Conservation (phyloP, 768 basidiomycete species). For the Naganishia vaughanmartiniae region DNA sequence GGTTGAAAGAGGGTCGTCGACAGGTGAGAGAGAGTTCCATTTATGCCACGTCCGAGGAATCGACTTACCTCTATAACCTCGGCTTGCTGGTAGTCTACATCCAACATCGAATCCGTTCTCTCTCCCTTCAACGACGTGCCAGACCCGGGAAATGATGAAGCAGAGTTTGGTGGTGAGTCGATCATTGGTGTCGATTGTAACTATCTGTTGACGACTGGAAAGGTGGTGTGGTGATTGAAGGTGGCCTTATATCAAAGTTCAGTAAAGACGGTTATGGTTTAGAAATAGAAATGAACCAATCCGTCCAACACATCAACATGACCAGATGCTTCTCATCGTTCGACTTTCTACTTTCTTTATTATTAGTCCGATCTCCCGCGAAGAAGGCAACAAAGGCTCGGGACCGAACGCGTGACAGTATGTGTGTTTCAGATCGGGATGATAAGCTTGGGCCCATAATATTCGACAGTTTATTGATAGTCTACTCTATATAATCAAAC, state of each 20-base stretch:
- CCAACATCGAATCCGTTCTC: conserved; percentile 4
- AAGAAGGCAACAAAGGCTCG: not conserved
- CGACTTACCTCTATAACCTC: conserved; percentile 1
- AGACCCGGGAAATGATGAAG: conserved; percentile 11
- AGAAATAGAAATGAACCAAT: too few relatives aligned
- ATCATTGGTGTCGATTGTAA: not conserved
- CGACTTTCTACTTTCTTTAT: not conserved
- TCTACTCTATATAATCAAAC: too few relatives aligned
- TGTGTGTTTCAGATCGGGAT: conserved; percentile 17
- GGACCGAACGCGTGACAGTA: conserved; percentile 1
- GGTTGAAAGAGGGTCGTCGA: too few relatives aligned
- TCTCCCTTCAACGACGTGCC: conserved; percentile 14
- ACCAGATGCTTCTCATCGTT: not conserved
- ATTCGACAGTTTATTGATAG: too few relatives aligned
- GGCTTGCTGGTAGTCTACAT: conserved; percentile 8
- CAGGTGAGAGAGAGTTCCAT: not conserved
- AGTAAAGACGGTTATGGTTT: not conserved
- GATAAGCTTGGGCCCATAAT: not conserved
- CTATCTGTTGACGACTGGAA: not conserved
- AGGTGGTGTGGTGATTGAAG: not conserved
- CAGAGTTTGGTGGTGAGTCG: conserved; percentile 14
- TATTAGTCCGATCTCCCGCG: conserved; percentile 2
- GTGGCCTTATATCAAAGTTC: not conserved
- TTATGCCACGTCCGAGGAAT: not conserved
- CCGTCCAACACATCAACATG: not conserved